Base-by-base conservation (phyloP, 2,329 filamentous ascomycete species). In the Apiospora saccharicola region DNA sequence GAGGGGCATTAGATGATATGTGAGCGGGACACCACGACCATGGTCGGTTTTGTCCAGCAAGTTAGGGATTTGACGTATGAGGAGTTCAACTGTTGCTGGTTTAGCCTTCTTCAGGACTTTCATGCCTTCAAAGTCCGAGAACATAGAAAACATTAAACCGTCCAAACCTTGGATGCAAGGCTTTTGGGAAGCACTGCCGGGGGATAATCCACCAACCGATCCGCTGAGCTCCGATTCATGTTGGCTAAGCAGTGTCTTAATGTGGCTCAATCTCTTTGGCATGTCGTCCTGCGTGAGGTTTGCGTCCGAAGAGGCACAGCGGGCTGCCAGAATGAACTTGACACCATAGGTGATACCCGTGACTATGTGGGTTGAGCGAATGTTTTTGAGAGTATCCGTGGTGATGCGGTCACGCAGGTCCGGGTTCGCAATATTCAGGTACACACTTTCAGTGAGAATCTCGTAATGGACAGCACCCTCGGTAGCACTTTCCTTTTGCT, bases 401-500 rank as follows among this genome's bases (percentile, higher is more conserved):
- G 19, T n/a, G 4, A 64, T 64, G 19, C 22, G 3, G 19, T 41
- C 6, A 1, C 30, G 57, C 3, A 64, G 30, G 14, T 13, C 0
- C 2, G 57, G 57, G 19, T 10, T 5, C 0, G 19, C 19, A 0
- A 64, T 3, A 4, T 64, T 64, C 57, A 64, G 30, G 6, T 4
- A 64, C 1, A 64, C 13, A 10, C 6, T 64, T 8, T 64, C 57
- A 5, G 57, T 64, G 7, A 41, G 1, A 1, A 64, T 41, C 30
- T 64, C 57, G 19, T n/a, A n/a, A 4, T 12, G 8, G 1, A 64
- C 57, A n/a, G 8, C 16, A 1, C 30, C 57, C 1, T n/a, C 30
- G 8, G 3, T 8, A 0, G 8, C 19, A 5, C 16, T 8, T 34
- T 64, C 57, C 1, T 4, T 13, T 0, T 12, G 57, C 0, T 5